Evolutionary conservation across 225 moss, liverwort and hornwort genomes (phyloP).

Genomic region (Anthoceros angustus): DNA sequence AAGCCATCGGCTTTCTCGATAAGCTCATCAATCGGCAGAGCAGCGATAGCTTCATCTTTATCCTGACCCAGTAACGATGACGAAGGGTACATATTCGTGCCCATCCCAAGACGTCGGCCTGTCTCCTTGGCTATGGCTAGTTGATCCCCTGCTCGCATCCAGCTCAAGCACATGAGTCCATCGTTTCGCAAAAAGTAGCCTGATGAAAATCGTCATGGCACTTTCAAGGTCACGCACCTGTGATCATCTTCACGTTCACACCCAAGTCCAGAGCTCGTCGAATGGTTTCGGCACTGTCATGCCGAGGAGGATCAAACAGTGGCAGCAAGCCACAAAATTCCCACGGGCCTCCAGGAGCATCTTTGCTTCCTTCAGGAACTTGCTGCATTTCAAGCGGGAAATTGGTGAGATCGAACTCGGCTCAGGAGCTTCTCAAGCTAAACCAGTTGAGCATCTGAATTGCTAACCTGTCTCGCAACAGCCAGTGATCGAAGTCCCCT

Average conservation of each 20-base stretch:
- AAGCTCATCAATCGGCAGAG: slow-evolving; percentile 45
- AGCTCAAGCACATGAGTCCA: background rate
- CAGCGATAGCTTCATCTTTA: slow-evolving; percentile 28
- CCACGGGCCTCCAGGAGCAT: slow-evolving; percentile 38
- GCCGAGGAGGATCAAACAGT: slow-evolving; percentile 63
- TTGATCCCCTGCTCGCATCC: slow-evolving; percentile 32
- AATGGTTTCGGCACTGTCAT: slow-evolving; percentile 70
- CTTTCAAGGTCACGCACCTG: slow-evolving; percentile 16
- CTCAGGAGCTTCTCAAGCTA: background rate
- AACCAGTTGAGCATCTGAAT: background rate
- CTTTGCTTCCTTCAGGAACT: slow-evolving; percentile 44
- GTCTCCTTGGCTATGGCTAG: slow-evolving; percentile 71
- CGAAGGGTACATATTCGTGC: slow-evolving; percentile 71
- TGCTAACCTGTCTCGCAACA: slow-evolving; percentile 7
- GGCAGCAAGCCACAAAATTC: slow-evolving; percentile 43
- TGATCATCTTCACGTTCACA: slow-evolving; percentile 74
- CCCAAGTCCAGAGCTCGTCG: slow-evolving; percentile 52
- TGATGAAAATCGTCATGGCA: background rate
- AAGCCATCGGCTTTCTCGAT: slow-evolving; percentile 81
- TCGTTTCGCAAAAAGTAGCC: no score
- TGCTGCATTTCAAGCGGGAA: slow-evolving; percentile 18
- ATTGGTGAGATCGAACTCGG: background rate
- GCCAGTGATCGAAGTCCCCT: slow-evolving; percentile 13
- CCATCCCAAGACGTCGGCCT: slow-evolving; percentile 62
- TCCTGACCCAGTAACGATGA: slow-evolving; percentile 39